Percentiles rank a stretch among this genome's conserved stretches.
Evolutionary conservation across 129 eudicot species (phyloP).

Genomic region (Flaveria bidentis): DNA sequence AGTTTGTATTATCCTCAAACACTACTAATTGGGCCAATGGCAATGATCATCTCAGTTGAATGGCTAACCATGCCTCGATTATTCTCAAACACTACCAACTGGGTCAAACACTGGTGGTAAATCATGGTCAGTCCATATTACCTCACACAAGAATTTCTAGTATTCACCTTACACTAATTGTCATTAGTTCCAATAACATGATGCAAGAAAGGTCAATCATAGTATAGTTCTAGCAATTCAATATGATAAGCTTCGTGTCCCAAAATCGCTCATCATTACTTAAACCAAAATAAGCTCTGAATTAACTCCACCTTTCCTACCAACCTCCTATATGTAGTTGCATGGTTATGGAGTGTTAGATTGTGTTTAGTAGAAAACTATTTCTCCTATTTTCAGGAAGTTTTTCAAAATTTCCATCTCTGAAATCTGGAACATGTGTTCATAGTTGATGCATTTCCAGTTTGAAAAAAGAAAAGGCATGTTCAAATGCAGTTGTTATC

Average conservation of each 20-base stretch:
- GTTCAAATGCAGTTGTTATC: neutral
- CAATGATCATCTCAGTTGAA: too few relatives aligned
- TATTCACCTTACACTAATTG: neutral
- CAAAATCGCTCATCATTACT: neutral
- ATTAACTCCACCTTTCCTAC: slow-evolving; percentile 5
- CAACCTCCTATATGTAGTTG: slow-evolving; percentile 4
- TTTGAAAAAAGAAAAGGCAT: neutral
- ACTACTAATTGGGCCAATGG: too few relatives aligned
- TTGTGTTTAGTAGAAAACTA: neutral
- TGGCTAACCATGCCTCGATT: neutral
- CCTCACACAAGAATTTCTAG: neutral
- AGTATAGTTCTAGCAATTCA: neutral
- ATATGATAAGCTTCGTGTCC: neutral
- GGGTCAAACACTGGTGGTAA: slow-evolving; percentile 8
- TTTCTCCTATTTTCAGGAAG: neutral
- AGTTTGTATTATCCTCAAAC: neutral
- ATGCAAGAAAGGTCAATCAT: neutral
- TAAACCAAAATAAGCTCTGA: neutral
- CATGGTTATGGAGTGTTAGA: neutral
- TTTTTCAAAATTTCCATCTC: neutral
- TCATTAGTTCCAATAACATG: neutral
- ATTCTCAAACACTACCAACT: neutral
- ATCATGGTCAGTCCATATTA: slow-evolving; percentile 17
- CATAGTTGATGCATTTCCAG: neutral
- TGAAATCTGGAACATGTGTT: neutral